Conservation (phyloP, 2,329 filamentous ascomycete genomes). For the Basipetospora sp. region DNA sequence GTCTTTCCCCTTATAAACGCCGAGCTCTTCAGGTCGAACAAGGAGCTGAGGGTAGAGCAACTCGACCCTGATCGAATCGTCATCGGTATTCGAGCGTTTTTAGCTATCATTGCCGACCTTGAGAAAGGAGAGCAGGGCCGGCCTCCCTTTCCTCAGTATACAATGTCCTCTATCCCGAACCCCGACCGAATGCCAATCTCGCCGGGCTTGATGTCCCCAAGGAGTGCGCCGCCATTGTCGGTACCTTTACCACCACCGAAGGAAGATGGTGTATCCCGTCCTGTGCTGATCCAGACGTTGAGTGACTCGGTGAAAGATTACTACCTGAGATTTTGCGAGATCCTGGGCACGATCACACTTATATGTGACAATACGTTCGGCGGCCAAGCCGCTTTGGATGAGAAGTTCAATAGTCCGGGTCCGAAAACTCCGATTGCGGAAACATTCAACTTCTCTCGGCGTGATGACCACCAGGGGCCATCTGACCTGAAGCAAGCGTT, state of each 20-base stretch:
- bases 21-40: slow-evolving; percentile 63
- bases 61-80: slow-evolving; percentile 93
- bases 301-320: slow-evolving; percentile 68
- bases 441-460: slow-evolving; percentile 76
- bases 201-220: slow-evolving; percentile 29
- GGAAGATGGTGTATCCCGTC: slow-evolving; percentile 53
- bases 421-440: slow-evolving; percentile 93
- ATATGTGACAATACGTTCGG: slow-evolving; percentile 96
- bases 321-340: slow-evolving; percentile 84
- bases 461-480: slow-evolving; percentile 59
- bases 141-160: slow-evolving; percentile 67
- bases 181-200: slow-evolving; percentile 34
- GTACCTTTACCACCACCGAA: slow-evolving; percentile 13
- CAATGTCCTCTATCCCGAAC: slow-evolving; percentile 15
- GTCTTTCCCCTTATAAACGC: slow-evolving; percentile 94
- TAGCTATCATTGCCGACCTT: slow-evolving; percentile 83
- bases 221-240: slow-evolving; percentile 5
- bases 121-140: slow-evolving; percentile 65
- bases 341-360: slow-evolving; percentile 87
- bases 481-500: slow-evolving; percentile 84
- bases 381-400: slow-evolving; percentile 84
- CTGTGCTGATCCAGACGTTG: slow-evolving; percentile 47
- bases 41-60: slow-evolving; percentile 75
- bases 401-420: slow-evolving; percentile 75
- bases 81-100: slow-evolving; percentile 87